Evolutionary conservation across 2,329 filamentous ascomycete genomes (phyloP).

Genomic region (Amphichorda felina): DNA sequence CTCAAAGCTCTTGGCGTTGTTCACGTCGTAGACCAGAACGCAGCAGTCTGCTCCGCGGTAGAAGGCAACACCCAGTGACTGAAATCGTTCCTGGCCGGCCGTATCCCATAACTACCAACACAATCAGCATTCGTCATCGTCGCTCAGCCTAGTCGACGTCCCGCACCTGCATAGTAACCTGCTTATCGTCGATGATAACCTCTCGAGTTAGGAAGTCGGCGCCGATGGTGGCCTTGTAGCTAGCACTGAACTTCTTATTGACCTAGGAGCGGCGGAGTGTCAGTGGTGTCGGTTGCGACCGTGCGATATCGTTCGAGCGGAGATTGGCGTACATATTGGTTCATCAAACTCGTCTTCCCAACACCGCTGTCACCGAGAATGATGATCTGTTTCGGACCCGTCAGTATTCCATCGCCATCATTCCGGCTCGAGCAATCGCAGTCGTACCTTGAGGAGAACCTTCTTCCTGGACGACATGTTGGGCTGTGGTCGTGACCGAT

Average conservation of each 20-base stretch:
- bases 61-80: constrained; percentile 93
- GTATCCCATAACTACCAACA: constrained; percentile 80
- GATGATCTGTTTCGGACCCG: constrained; percentile 58
- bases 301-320: not conserved
- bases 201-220: constrained; percentile 98
- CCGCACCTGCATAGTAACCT: constrained; percentile 93
- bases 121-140: constrained; percentile 1
- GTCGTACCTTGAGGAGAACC: constrained; percentile 71
- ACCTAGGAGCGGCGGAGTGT: constrained; percentile 44
- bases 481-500: constrained; percentile 15
- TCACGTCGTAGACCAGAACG: constrained; percentile 95
- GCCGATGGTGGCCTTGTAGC: constrained; percentile 98
- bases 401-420: constrained; percentile 5
- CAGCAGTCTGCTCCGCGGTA: constrained; percentile 97
- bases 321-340: constrained; percentile 83
- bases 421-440: not conserved
- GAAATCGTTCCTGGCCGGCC: constrained; percentile 92
- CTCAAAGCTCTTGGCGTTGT: constrained; percentile 98
- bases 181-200: constrained; percentile 89
- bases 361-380: constrained; percentile 98
- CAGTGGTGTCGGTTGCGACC: not conserved
- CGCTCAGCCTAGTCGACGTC: constrained; percentile 3
- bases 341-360: constrained; percentile 99
- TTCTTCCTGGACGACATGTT: constrained; percentile 77
- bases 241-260: constrained; percentile 99